Evolutionary conservation across 129 eudicot species (phyloP), one percentile per base, ranked within the genome.

Genomic region (Dittrichia graveolens): DNA sequence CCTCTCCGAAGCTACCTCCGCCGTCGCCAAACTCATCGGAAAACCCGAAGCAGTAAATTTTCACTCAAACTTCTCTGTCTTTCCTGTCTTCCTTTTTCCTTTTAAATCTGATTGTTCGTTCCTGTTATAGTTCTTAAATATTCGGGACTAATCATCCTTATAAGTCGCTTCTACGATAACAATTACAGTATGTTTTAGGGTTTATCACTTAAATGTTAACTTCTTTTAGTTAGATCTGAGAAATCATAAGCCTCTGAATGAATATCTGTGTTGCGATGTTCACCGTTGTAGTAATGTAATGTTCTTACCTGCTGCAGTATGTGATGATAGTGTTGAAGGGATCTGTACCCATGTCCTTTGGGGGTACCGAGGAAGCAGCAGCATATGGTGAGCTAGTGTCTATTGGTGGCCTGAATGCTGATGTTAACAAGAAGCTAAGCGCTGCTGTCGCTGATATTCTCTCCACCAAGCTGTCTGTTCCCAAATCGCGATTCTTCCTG

Each of bases 251-350:
- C 31, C 31, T 24, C 31, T 24, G 31, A 24, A 24, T 24, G 31
- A 24, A 24, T 24, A 24, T 24, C 0, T 24, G 0, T 24, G 31
- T 24, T 24, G 31, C 31, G n/a, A n/a, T n/a, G n/a, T 24, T 24
- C n/a, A n/a, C n/a, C n/a, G n/a, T 24, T 44, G 9, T 44, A 6
- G 9, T 44, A 7, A 44, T 44, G 8, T 8, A 6, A 6, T 44
- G 48, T 6, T 42, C 2, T 4, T 43, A 12, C 5, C 11, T 11
- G 24, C 3, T 34, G 48, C 93, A 90, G 94, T 90, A 90, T 81
- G 96, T 90, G 75, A 90, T 90, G 96, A 76, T 90, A 56, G 89
- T 87, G 68, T 31, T 90, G 79, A 90, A 87, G 73, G 96, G 96
- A 40, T 87, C 96, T 46, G 82, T 90, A 19, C 94, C 96, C 8